phyloP scores from a whole-genome alignment of 1,284 basidiomycete genomes.

The Phylloboletellus chloephorus region DNA sequence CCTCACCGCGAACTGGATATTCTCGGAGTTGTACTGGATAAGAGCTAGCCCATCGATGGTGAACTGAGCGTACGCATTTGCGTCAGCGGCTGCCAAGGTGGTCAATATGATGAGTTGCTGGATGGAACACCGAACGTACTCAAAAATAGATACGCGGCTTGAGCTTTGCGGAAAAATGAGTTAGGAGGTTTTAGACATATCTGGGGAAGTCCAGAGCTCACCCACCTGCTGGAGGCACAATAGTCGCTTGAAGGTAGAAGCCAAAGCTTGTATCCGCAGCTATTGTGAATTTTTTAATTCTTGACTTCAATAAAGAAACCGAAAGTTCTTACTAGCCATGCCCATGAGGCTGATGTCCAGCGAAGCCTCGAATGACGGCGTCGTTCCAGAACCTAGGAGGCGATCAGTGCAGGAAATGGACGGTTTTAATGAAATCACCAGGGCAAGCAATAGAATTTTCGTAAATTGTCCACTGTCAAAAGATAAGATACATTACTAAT shows the following conservation, averaged over 20 bases:
- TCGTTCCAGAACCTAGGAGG: background rate
- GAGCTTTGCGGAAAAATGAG: background rate
- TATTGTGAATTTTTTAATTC: background rate
- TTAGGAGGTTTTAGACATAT: too few relatives aligned
- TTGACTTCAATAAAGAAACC: background rate
- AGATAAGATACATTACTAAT: background rate
- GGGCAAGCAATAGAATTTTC: background rate
- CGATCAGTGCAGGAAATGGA: background rate
- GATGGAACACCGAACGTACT: background rate
- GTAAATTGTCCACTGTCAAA: background rate
- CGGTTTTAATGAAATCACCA: background rate
- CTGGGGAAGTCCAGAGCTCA: too few relatives aligned
- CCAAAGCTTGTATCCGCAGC: conserved; percentile 17
- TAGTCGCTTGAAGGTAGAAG: conserved; percentile 28
- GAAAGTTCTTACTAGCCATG: background rate
- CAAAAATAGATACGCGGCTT: conserved; percentile 5
- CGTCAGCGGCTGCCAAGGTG: background rate
- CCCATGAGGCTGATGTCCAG: conserved; percentile 1
- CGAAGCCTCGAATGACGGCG: conserved; percentile 3
- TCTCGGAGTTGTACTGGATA: background rate
- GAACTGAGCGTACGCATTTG: conserved; percentile 1
- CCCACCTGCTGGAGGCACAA: conserved; percentile 25
- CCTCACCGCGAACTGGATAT: conserved; percentile 3
- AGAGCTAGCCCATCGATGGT: conserved; percentile 2
- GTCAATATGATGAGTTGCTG: background rate